Conservation (phyloP, 2,329 filamentous ascomycete genomes). For the Ceratocystis alfenasii region DNA sequence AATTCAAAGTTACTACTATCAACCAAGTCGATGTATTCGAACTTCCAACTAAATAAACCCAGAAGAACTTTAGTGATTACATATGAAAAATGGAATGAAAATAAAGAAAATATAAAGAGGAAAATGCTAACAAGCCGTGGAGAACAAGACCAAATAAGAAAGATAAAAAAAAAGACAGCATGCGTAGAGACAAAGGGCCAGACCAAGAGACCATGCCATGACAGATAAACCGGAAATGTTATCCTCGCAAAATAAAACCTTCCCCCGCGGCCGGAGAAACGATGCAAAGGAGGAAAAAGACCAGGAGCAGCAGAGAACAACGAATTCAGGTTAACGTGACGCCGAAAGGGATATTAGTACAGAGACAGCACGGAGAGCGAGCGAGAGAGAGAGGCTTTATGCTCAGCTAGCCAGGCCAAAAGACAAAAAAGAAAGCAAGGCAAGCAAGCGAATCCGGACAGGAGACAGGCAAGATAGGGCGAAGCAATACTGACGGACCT, state of each 20-base stretch:
- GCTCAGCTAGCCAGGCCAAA: no score
- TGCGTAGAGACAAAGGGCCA: neutral
- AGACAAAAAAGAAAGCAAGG: neutral
- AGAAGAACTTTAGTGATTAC: neutral
- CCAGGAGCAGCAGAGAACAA: neutral
- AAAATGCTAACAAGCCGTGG: constrained; percentile 4
- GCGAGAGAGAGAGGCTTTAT: neutral
- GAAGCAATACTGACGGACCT: neutral
- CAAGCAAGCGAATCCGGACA: neutral
- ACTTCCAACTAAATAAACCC: no score
- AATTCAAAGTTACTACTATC: no score
- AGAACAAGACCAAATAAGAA: neutral
- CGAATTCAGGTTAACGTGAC: neutral
- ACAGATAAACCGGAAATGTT: no score
- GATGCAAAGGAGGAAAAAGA: neutral
- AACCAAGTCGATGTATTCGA: no score
- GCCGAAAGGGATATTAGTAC: constrained; percentile 12
- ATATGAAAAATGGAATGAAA: neutral
- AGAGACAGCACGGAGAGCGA: neutral
- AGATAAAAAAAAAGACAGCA: neutral
- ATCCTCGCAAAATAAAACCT: no score
- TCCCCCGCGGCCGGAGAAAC: no score
- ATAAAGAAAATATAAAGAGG: neutral
- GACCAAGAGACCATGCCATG: neutral
- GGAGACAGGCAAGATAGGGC: neutral